Evolutionary conservation across 768 basidiomycete species (phyloP), one percentile per base, ranked within the genome.

Genomic region (Pluteus cervinus): DNA sequence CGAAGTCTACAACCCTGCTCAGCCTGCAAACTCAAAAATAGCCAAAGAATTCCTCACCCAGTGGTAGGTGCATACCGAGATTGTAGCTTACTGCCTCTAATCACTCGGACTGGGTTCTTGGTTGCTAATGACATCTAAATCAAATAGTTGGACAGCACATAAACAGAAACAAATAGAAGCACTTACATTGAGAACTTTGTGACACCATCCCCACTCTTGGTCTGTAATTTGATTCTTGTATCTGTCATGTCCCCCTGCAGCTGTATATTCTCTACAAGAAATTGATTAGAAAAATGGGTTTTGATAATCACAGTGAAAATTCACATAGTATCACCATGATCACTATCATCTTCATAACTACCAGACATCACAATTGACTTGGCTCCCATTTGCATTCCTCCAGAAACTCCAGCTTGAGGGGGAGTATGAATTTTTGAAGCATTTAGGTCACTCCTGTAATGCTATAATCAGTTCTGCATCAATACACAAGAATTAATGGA

Each of bases 301-400:
- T n/a, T n/a, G n/a, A n/a, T n/a, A n/a, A n/a, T n/a, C n/a, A n/a
- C n/a, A n/a, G n/a, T n/a, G n/a, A n/a, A 21, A 7, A 52, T 60
- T 36, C 40, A 68, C 67, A 69, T 48, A 17, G 51, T 48, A 3
- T 68, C 56, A 5, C 69, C 69, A 0, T 57, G 32, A 36, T 70
- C 69, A 3, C 37, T 21, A 41, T n/a, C n/a, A n/a, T n/a, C n/a
- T n/a, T n/a, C n/a, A n/a, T 72, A 70, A 3, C 60, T 57, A 5
- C 58, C 56, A 11, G 63, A 66, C 2, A 67, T 36, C 21, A 62
- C 61, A 15, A 72, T 57, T 0, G 69, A 70, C 40, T 53, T 63
- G 1, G 68, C 67, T 1, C 68, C 69, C 3, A 44, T 26, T 3
- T 29, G 37, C 10, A 40, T 33, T 9, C 46, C 46, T 3, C 60